A percentile compares a stretch with the other conserved stretches of the same genome.
Conservation (phyloP, 2,329 filamentous ascomycete species). For the Colletotrichum magnum region DNA sequence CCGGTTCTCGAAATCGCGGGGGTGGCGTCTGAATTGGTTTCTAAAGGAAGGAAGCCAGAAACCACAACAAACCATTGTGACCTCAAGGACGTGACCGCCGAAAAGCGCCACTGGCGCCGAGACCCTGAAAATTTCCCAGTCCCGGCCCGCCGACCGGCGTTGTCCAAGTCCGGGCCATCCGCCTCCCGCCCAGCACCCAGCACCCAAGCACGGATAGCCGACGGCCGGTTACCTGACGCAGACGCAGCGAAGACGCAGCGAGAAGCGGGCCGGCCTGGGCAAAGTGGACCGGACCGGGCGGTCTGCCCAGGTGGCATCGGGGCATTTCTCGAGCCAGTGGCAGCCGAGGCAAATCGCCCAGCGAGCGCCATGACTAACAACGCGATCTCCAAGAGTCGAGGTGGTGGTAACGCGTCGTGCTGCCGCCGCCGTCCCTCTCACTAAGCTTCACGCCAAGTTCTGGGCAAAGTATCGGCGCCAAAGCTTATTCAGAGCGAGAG, state of each 20-base stretch:
- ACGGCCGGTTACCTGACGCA: constrained; percentile 22
- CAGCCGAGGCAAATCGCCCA: not conserved
- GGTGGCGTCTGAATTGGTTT: too few species aligned
- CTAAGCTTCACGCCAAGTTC: constrained; percentile 37
- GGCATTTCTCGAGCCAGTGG: not conserved
- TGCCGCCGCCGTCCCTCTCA: not conserved
- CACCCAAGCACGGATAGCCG: constrained; percentile 8
- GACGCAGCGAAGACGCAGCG: not conserved
- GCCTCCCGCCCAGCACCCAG: not conserved
- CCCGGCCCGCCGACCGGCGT: not conserved
- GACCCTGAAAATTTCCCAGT: not conserved
- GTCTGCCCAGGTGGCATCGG: not conserved
- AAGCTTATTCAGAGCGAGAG: constrained; percentile 27
- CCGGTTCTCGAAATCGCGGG: too few species aligned
- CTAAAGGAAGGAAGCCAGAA: too few species aligned
- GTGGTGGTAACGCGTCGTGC: not conserved
- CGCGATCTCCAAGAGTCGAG: not conserved
- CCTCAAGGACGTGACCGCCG: too few species aligned
- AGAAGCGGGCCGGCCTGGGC: constrained; percentile 18
- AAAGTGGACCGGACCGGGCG: constrained; percentile 8
- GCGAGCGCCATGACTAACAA: not conserved
- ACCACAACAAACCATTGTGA: too few species aligned
- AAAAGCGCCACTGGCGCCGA: too few species aligned
- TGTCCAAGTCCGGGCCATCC: not conserved
- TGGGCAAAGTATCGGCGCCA: constrained; percentile 12